Evolutionary conservation across 805 yeast genomes (phyloP), one percentile per base, ranked within the genome.

Genomic region (Candida nitratophila): DNA sequence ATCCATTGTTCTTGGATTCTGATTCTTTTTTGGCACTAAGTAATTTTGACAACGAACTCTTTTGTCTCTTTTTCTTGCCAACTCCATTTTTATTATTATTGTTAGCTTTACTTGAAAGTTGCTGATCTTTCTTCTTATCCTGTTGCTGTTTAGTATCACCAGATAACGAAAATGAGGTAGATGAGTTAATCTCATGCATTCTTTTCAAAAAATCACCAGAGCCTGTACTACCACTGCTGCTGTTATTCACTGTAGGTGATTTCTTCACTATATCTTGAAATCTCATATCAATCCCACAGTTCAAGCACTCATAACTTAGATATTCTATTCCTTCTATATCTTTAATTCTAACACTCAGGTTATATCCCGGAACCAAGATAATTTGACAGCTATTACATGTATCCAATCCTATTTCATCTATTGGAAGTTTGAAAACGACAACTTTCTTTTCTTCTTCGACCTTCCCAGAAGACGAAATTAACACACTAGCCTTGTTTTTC

Each of bases 11-110:
- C 27, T 47, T 44, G 8, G 37, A 40, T 8, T 38, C 39, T 12
- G 37, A 40, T 32, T 47, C 48, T 43, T 48, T 52, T 44, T 55
- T 52, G 39, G 46, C 40, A 30, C 46, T 42, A 44, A 63, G 40
- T 43, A 60, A 27, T 31, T 39, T 48, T 9, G 50, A 41, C 37
- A 63, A 48, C 34, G 54, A 55, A 35, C 51, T 55, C 51, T 48
- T 52, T 41, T 55, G 51, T 49, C 54, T 59, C 40, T 59, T 51
- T 50, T 54, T 59, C 42, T 52, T 40, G 19, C 50, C 43, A 32
- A 39, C 43, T 37, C 41, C 22, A 15, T 33, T n/a, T n/a, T n/a
- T n/a, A n/a, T n/a, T n/a, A n/a, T n/a, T n/a, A n/a, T n/a, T n/a
- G n/a, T n/a, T n/a, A n/a, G n/a, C n/a, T n/a, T n/a, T n/a, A n/a